Evolutionary conservation across 176 grass and related monocot genomes (phyloP), one percentile per base, ranked within the genome.

Genomic region (Bothriochloa decipiens): DNA sequence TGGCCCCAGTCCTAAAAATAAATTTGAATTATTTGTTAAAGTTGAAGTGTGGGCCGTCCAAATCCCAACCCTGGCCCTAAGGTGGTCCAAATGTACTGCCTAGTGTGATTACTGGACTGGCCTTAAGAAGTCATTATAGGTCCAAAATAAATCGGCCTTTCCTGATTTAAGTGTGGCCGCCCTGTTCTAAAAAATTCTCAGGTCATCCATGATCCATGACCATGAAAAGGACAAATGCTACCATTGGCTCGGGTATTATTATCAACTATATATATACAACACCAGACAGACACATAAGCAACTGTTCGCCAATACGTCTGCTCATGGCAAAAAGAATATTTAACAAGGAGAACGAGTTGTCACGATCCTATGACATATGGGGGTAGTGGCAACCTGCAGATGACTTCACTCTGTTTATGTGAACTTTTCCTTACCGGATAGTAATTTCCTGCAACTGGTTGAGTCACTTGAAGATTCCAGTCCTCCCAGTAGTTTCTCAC

Each of bases 371-470:
- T 2, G 52, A 55, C 52, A 20, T 55, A 55, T 20, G 52, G 20
- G 52, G 52, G 1, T 22, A 55, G 49, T 71, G 39, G 10, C 36
- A 68, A 43, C 22, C 68, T 42, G 18, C 5, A 12, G 8, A 41
- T 42, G 68, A 40, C n/a, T 22, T 45, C 33, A 28, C 8, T 77
- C 47, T 66, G 11, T 40, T 35, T 33, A 75, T 58, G 47, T 40
- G 13, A 74, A 91, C 68, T 35, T 70, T 46, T 72, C 63, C 79
- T 49, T 97, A 97, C 95, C 49, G 90, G 95, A 36, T 97, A 97
- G 85, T 97, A 97, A 74, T 97, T 97, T 92, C 95, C 92, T 60
- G 95, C 84, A 81, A 97, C 81, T 43, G 92, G 88, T 77, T 97
- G 92, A 89, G 90, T 91, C 60, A 97, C 84, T 52, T 92, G 26